Evolutionary conservation across 345 rosid species (phyloP), one percentile per base, ranked within the genome.

Genomic region (Eucalyptus grandis): DNA sequence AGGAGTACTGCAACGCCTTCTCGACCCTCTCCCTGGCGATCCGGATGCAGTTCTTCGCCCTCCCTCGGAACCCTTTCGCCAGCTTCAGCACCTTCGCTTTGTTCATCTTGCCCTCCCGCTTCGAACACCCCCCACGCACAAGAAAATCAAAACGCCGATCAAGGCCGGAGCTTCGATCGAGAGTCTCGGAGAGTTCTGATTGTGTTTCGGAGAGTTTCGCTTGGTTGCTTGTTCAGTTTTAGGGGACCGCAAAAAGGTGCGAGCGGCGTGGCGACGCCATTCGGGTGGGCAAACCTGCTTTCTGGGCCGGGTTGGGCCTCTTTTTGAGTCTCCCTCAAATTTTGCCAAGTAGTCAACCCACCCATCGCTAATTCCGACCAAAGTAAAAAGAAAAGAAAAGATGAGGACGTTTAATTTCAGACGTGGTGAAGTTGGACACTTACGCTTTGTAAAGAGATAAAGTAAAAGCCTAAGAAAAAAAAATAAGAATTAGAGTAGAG

Each of bases 1-100:
- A 98, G 56, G 97, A 98, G 91, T 97, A 97, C 90, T 96, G 98
- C 90, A 98, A 92, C 26, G 99, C 99, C 93, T 98, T 98, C 97
- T 98, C 99, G 11, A 97, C 99, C 90, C 98, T 94, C 90, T 96
- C 99, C 92, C 99, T 92, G 12, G 99, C 98, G 51, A 98, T 96
- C 90, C 97, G 93, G 86, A 96, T 98, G 92, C 98, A 97, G 86
- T 97, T 98, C 94, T 98, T 98, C 9, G 99, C 99, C 91, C 98
- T 95, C 88, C 99, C 99, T 88, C 98, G 93, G 92, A 98, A 98
- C 13, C 99, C 99, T 88, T 96, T 97, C 3, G 99, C 99, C 50
- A 98, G 93, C 92, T 97, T 96, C 37, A 97, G 90, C 86, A 97
- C 94, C 94, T 95, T 94, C 92, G 95, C 94, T 95, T 98, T 98